These are phyloP conservation scores for Dactylellina drechsleri DNA, from an alignment of 2,329 filamentous ascomycete species.

Conservation along the genomic window DNA sequence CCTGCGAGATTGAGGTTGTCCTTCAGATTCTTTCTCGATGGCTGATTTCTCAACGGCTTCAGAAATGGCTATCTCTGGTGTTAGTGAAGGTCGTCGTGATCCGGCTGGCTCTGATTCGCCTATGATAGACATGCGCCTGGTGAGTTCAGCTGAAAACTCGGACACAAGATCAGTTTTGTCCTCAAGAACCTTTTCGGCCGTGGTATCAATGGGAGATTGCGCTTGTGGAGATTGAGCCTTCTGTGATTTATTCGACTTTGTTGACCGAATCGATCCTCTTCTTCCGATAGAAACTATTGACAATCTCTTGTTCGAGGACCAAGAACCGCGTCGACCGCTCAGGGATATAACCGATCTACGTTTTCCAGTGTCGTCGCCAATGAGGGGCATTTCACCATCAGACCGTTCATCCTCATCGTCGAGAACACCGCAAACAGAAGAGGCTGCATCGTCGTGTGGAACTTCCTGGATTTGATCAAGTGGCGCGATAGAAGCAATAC, in stretches of 20 bases:
- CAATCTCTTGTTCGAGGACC: constrained; percentile 39
- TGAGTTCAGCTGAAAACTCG: neutral
- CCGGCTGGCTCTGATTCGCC: constrained; percentile 10
- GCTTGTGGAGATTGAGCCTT: constrained; percentile 11
- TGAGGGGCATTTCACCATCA: constrained; percentile 58
- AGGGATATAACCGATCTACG: constrained; percentile 31
- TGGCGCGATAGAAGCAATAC: constrained; percentile 58
- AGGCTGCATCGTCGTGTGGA: constrained; percentile 61
- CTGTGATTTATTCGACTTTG: constrained; percentile 25
- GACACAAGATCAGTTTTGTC: constrained; percentile 22
- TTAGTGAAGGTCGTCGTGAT: constrained; percentile 21
- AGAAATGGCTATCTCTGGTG: neutral
- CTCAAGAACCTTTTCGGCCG: constrained; percentile 3
- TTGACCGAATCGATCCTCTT: constrained; percentile 46
- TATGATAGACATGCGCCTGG: neutral
- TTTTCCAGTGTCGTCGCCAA: constrained; percentile 38
- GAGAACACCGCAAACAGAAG: constrained; percentile 67
- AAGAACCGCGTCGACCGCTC: constrained; percentile 36
- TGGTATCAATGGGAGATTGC: constrained; percentile 19
- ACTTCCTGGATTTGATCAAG: constrained; percentile 61
- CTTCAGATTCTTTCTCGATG: constrained; percentile 1
- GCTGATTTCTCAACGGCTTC: constrained; percentile 17
- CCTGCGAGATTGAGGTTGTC: constrained; percentile 11
- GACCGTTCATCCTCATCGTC: constrained; percentile 70
- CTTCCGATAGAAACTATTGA: constrained; percentile 40